Evolutionary conservation across 805 yeast species (phyloP).

Genomic region (Pichia phayaonensis): DNA sequence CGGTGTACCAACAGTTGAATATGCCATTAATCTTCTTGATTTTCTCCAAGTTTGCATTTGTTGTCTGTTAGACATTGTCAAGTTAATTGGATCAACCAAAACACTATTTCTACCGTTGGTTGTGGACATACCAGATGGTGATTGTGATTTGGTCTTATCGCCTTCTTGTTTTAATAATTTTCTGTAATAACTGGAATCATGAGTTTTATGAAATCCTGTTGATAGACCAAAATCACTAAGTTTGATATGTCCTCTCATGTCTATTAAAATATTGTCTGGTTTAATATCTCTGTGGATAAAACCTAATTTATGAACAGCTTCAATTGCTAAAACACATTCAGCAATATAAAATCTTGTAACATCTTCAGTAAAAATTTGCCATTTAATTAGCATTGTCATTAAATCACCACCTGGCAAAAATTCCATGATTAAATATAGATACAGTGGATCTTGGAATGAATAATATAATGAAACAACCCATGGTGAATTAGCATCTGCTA

Average conservation of each 20-base stretch:
- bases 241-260: slow-evolving; percentile 57
- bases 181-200: slow-evolving; percentile 79
- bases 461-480: slow-evolving; percentile 83
- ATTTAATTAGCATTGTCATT: slow-evolving; percentile 93
- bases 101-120: slow-evolving; percentile 60
- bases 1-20: slow-evolving; percentile 94
- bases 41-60: slow-evolving; percentile 96
- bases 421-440: slow-evolving; percentile 73
- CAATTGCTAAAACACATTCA: slow-evolving; percentile 91
- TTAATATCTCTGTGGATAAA: slow-evolving; percentile 96
- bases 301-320: slow-evolving; percentile 87
- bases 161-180: slow-evolving; percentile 65
- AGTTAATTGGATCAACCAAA: slow-evolving; percentile 89
- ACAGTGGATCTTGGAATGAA: slow-evolving; percentile 73
- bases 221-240: slow-evolving; percentile 71
- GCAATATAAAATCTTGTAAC: slow-evolving; percentile 92
- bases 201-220: slow-evolving; percentile 91
- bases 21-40: slow-evolving; percentile 86
- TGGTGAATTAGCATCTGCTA: slow-evolving; percentile 83
- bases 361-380: slow-evolving; percentile 91
- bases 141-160: background rate
- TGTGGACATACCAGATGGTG: slow-evolving; percentile 1
- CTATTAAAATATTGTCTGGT: slow-evolving; percentile 82
- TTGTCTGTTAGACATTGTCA: slow-evolving; percentile 91
- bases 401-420: slow-evolving; percentile 77